Evolutionary conservation across 2,329 filamentous ascomycete genomes (phyloP), one percentile per base, ranked within the genome.

Genomic region (Cercospora sp.): DNA sequence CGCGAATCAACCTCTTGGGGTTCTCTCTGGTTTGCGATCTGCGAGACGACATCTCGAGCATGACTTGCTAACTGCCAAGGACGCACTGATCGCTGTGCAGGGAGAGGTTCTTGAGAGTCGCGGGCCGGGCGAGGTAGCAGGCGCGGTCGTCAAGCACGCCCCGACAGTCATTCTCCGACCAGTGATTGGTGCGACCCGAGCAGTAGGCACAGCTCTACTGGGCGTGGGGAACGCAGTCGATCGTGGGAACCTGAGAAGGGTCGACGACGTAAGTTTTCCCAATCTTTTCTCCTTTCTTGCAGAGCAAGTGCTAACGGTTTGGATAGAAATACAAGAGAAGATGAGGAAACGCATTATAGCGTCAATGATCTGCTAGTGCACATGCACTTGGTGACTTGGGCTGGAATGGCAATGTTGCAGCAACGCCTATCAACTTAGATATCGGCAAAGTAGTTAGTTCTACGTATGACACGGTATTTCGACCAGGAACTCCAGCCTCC

Each of bases 1-100:
- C 76, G 95, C 96, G 0, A 92, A 98, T 74, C 95, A 98, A 77
- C 96, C 96, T 0, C 88, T 95, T 1, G 92, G 92, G 1, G 91
- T 99, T 2, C 85, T 94, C 3, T 92, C 96, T 74, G 95, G 95
- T 3, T 83, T 99, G 16, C 87, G 91, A 2, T 91, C 91, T 12
- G 95, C 93, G 3, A 94, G 94, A 74, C 84, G 89, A 30, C 92
- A 93, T 63, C 84, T 99, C 30, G 89, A 94, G 69, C 88, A 93
- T 36, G 96, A 99, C 78, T 84, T 99, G n/a, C 85, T 94, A 45
- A 84, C 94, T 55, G 92, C 95, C 0, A 86, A 90, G 66, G 93
- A 99, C 80, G 95, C 94, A 9, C 93, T 99, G 67, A 94, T 99
- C 74, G 95, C 94, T 1, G 92, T 99, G 28, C 94, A 95, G 0